These are phyloP conservation scores for Chrysosporium keratinophilum DNA, from an alignment of 2,329 filamentous ascomycete genomes.

Conservation along the genomic window DNA sequence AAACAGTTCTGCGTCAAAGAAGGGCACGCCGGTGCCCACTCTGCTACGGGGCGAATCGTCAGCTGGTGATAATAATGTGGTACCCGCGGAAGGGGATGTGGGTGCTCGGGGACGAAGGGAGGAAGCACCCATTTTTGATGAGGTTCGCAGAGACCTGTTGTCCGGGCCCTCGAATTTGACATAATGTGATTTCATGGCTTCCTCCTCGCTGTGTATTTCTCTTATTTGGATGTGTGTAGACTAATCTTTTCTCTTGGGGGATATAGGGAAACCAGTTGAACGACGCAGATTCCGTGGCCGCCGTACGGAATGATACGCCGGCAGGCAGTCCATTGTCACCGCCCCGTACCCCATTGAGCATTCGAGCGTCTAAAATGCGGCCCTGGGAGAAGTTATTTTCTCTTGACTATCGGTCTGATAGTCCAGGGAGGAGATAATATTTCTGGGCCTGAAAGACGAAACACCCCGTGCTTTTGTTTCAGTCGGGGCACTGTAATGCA, in stretches of 20 bases:
- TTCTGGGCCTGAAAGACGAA: neutral
- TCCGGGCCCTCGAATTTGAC: conserved; percentile 28
- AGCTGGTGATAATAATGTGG: conserved; percentile 27
- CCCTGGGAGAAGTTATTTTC: conserved; percentile 38
- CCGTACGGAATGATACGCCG: conserved; percentile 9
- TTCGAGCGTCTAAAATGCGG: conserved; percentile 22
- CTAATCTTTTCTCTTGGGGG: conserved; percentile 14
- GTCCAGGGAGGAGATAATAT: conserved; percentile 17
- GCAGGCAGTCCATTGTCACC: conserved; percentile 15
- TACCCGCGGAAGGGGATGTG: conserved; percentile 29
- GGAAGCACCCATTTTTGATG: conserved; percentile 35
- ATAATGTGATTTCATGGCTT: conserved; percentile 8
- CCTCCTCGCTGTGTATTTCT: neutral
- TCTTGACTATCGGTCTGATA: conserved; percentile 34
- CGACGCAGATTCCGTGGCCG: conserved; percentile 7
- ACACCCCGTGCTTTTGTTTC: neutral
- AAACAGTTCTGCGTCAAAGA: conserved; percentile 76
- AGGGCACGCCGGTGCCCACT: conserved; percentile 41
- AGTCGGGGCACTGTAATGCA: neutral
- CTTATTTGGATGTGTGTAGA: conserved; percentile 6
- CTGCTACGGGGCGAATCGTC: conserved; percentile 27
- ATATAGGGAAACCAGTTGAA: conserved; percentile 12
- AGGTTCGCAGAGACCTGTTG: conserved; percentile 41
- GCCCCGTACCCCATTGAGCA: conserved; percentile 22
- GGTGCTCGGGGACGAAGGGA: conserved; percentile 27